phyloP scores from a whole-genome alignment of 208 protist species.

The Leishmania lainsoni region DNA sequence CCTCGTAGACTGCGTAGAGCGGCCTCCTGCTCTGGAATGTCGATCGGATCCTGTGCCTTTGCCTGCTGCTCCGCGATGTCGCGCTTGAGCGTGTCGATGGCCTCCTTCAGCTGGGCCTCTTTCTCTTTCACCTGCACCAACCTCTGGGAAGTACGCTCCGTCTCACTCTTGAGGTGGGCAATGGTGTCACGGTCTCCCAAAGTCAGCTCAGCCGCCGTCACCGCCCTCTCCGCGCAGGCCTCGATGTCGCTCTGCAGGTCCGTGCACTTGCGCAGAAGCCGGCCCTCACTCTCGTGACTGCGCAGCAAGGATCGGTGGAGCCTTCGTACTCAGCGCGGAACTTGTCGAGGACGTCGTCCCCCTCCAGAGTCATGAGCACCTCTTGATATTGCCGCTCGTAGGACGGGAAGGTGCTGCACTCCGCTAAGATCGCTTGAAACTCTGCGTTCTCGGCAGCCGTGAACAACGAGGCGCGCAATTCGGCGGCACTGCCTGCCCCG shows the following conservation, averaged over 20 bases:
- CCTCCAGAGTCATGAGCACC: constrained; percentile 93
- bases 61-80: constrained; percentile 94
- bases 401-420: constrained; percentile 84
- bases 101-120: constrained; percentile 94
- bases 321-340: constrained; percentile 97
- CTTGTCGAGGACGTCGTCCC: constrained; percentile 94
- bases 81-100: constrained; percentile 91
- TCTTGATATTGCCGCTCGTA: constrained; percentile 96
- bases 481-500: neutral
- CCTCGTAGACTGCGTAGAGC: constrained; percentile 92
- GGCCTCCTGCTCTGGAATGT: constrained; percentile 93
- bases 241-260: constrained; percentile 96
- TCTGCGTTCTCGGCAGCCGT: constrained; percentile 34
- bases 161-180: constrained; percentile 89
- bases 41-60: constrained; percentile 84
- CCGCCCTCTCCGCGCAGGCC: constrained; percentile 94
- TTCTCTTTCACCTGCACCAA: constrained; percentile 92
- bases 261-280: constrained; percentile 95
- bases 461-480: constrained; percentile 28
- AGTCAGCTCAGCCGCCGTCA: constrained; percentile 92
- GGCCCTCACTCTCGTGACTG: constrained; percentile 97
- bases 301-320: constrained; percentile 96
- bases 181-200: constrained; percentile 96
- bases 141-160: constrained; percentile 95
- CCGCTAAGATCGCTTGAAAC: constrained; percentile 58